phyloP scores from a whole-genome alignment of 345 rosid genomes.

The Eucalyptus pauciflora region DNA sequence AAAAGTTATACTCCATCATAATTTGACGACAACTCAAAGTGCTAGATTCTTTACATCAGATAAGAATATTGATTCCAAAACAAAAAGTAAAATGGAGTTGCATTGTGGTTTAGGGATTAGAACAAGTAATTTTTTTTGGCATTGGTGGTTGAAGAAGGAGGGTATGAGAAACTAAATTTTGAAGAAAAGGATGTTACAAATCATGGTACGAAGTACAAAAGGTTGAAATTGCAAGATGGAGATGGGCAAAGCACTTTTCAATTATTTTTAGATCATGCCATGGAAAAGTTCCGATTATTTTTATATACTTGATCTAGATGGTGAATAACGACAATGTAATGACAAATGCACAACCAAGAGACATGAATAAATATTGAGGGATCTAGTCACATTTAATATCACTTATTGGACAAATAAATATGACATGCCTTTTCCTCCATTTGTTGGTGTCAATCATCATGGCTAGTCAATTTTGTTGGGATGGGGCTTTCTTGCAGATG shows the following conservation, averaged over 20 bases:
- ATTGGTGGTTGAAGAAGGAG: not conserved
- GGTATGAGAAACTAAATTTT: not conserved
- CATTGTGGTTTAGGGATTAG: not conserved
- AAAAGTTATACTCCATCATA: not conserved
- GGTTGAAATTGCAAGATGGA: not conserved
- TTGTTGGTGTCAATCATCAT: not conserved
- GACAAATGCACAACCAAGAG: not conserved
- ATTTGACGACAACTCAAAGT: rapidly evolving
- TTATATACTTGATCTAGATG: not conserved
- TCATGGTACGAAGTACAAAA: not conserved
- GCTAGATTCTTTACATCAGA: not conserved
- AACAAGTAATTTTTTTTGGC: not conserved
- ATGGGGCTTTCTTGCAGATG: not conserved
- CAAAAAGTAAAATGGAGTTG: not conserved
- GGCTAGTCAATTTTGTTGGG: not conserved
- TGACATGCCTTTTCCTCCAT: not conserved
- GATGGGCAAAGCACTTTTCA: not conserved
- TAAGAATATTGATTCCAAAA: too few species aligned
- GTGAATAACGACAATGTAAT: rapidly evolving
- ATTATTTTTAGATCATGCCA: too few species aligned
- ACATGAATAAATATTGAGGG: rapidly evolving
- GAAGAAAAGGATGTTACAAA: not conserved
- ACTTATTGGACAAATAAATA: not conserved
- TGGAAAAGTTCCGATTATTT: not conserved
- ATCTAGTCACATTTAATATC: not conserved